Base-by-base conservation (phyloP, 345 rosid species). In the Triadica sebifera region DNA sequence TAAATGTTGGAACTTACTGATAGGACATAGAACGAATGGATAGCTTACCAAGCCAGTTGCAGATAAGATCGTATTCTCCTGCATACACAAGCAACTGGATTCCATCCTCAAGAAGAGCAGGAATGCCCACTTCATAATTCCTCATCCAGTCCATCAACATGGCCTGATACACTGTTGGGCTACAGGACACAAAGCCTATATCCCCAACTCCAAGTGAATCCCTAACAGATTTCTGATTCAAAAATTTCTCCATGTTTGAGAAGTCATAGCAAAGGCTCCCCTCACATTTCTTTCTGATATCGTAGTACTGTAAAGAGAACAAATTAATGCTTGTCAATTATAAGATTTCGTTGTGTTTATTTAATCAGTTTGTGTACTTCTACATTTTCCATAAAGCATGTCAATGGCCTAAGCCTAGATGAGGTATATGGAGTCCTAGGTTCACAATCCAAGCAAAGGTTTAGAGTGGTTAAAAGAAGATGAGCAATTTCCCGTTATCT, bases 111-210 rank as follows among this genome's bases (percentile, higher is more conserved):
- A 96, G 93, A 62, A 96, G 98, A 19, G 86, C 71, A 53, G 99
- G 99, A 82, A 96, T 96, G 63, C 98, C 93, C 4, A 79, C 87
- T 87, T 96, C 99, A 3, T 93, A 93, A 79, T 96, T 89, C 79
- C 96, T 89, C 99, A 96, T 96, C 92, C 97, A 93, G 81, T 96
- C 99, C 37, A 86, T 82, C 53, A 93, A 84, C 99, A 96, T 88
- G 50, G 97, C 98, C 79, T 81, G 80, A 78, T 96, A 90, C 67
- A 93, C 98, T 6, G 86, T 85, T 2, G 88, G 84, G 80, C 98
- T 96, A 72, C 99, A 96, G 37, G 98, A 93, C 61, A 93, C 99
- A 53, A 96, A 96, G 57, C 87, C 90, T 68, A 93, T 83, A 72
- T 85, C 83, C 79, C 92, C 94, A 58, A 96, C 98, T 65, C 93